These are phyloP conservation scores for Candida frijolesensis DNA, from an alignment of 1,139 yeast genomes.

Conservation along the genomic window DNA sequence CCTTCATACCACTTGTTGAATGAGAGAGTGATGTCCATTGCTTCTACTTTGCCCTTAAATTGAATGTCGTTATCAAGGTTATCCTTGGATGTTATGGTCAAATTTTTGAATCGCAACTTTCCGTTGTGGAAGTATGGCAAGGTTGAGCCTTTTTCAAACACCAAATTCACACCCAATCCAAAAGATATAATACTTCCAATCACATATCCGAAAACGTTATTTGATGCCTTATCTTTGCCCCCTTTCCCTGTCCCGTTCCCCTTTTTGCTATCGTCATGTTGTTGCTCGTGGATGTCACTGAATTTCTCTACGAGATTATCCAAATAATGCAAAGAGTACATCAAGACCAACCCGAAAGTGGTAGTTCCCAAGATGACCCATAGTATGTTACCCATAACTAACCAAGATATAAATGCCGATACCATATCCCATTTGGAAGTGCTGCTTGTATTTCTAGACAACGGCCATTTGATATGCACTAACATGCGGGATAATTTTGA, in stretches of 20 bases:
- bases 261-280: conserved; percentile 7
- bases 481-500: conserved; percentile 46
- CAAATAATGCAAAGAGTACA: conserved; percentile 49
- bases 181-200: conserved; percentile 41
- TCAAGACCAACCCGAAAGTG: conserved; percentile 56
- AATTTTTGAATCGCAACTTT: conserved; percentile 58
- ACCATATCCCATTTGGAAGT: conserved; percentile 51
- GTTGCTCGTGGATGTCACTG: conserved; percentile 5
- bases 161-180: conserved; percentile 41
- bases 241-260: conserved; percentile 19
- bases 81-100: conserved; percentile 35
- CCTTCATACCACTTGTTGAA: conserved; percentile 73
- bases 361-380: conserved; percentile 71
- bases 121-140: conserved; percentile 60
- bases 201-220: conserved; percentile 34
- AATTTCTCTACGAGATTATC: conserved; percentile 32
- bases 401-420: conserved; percentile 61
- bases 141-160: conserved; percentile 38
- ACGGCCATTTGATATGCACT: conserved; percentile 60
- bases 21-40: conserved; percentile 59
- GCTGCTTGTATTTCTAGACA: conserved; percentile 53
- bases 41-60: conserved; percentile 49
- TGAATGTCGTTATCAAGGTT: conserved; percentile 18
- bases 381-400: conserved; percentile 53
- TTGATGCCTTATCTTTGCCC: conserved; percentile 12